phyloP scores from a whole-genome alignment of 345 rosid species.

The Salix suchowensis region DNA sequence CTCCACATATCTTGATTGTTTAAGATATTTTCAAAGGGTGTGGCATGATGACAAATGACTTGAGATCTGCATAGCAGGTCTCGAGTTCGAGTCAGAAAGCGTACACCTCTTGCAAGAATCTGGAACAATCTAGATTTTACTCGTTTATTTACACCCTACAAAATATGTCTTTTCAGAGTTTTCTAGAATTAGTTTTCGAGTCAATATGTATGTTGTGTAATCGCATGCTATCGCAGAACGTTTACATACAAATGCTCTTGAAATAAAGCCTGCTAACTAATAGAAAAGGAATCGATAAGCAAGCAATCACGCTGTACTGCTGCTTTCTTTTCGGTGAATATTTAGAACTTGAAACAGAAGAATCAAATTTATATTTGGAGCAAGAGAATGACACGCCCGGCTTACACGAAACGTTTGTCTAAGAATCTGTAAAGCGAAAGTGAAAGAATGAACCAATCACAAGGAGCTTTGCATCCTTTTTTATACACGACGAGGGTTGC shows the following conservation, averaged over 20 bases:
- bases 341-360: not conserved
- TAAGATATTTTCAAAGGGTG: no score
- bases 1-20: no score
- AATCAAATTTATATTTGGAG: not conserved
- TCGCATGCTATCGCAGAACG: no score
- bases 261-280: not conserved
- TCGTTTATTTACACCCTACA: accelerated
- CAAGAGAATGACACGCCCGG: conserved; percentile 13
- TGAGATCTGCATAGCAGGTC: no score
- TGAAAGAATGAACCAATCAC: conserved; percentile 20
- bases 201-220: no score
- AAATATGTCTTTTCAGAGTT: no score
- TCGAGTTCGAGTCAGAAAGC: no score
- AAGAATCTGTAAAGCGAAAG: conserved; percentile 37
- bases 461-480: conserved; percentile 15
- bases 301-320: not conserved
- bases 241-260: not conserved
- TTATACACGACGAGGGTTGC: not conserved
- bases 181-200: no score
- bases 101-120: no score
- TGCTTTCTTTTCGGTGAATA: not conserved
- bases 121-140: accelerated
- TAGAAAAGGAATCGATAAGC: not conserved
- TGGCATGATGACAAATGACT: no score
- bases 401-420: conserved; percentile 46